A percentile compares a stretch with the other conserved stretches of the same genome.
Conservation (phyloP, 1,284 basidiomycete genomes). For the Cryptococcus sp. region DNA sequence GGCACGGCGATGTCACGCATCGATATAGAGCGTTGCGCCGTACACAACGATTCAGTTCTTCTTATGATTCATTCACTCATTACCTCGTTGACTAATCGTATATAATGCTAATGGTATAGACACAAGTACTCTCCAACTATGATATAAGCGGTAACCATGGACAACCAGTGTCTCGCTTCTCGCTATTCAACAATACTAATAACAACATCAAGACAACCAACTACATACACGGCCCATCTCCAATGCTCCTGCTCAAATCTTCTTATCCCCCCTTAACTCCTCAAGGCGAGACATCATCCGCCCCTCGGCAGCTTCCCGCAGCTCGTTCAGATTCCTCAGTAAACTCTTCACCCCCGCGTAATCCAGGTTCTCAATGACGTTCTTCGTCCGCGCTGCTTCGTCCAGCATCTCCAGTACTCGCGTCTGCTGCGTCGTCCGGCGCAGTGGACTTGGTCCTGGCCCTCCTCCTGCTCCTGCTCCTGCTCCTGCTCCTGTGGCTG, state of each 20-base stretch:
- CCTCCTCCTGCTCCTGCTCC: too few species aligned
- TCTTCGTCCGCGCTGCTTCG: conserved; percentile 23
- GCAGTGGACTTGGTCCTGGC: background rate
- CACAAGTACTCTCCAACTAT: too few species aligned
- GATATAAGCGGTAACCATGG: too few species aligned
- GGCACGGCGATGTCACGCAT: too few species aligned
- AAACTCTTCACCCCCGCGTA: conserved; percentile 33
- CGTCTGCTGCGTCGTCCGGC: conserved; percentile 30
- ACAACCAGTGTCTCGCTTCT: too few species aligned
- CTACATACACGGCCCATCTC: background rate
- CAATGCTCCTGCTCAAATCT: background rate
- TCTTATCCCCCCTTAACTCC: conserved; percentile 11
- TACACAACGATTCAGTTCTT: too few species aligned
- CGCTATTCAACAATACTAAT: too few species aligned
- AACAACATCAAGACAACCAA: background rate
- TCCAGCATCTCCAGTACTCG: conserved; percentile 32
- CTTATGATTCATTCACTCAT: too few species aligned
- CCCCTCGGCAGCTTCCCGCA: conserved; percentile 32
- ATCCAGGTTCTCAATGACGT: conserved; percentile 33
- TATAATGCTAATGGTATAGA: too few species aligned
- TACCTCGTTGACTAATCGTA: too few species aligned
- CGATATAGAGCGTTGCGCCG: too few species aligned
- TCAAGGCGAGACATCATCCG: conserved; percentile 15
- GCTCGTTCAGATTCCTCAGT: conserved; percentile 27
- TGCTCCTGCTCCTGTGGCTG: too few species aligned